These are phyloP conservation scores for Microcera coccophila DNA, from an alignment of 2,329 filamentous ascomycete species.

Conservation along the genomic window DNA sequence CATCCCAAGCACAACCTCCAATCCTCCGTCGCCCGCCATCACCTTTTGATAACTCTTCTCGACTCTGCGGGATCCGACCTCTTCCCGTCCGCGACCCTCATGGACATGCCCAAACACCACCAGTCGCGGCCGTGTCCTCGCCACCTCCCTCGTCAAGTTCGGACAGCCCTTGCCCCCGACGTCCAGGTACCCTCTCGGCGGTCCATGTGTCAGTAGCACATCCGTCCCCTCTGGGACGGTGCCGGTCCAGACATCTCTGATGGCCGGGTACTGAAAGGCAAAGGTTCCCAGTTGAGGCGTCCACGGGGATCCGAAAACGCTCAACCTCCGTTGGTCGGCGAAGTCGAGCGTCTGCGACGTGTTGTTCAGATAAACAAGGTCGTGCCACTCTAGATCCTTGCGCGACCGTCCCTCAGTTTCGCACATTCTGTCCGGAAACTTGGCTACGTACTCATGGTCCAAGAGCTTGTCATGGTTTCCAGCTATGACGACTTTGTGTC, in stretches of 20 bases:
- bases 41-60: too few relatives aligned
- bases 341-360: neutral
- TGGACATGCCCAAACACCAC: conserved; percentile 3
- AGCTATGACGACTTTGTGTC: conserved; percentile 41
- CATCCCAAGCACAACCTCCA: too few relatives aligned
- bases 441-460: conserved; percentile 11
- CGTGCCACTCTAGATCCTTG: neutral
- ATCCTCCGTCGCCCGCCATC: too few relatives aligned
- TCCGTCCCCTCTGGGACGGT: neutral
- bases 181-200: neutral
- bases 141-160: conserved; percentile 1
- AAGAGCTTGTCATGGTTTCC: conserved; percentile 43
- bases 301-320: neutral
- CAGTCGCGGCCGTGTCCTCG: neutral
- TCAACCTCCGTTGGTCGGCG: neutral
- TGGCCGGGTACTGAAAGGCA: neutral
- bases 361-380: neutral
- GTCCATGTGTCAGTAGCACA: neutral
- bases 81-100: neutral
- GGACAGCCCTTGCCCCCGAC: conserved; percentile 1
- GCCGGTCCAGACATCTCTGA: neutral
- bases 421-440: neutral
- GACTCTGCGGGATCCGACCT: too few relatives aligned
- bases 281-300: neutral
- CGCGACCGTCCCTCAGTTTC: neutral